These are phyloP conservation scores for Dictyophora rubrovolvata DNA, from an alignment of 768 basidiomycete species.

Conservation along the genomic window DNA sequence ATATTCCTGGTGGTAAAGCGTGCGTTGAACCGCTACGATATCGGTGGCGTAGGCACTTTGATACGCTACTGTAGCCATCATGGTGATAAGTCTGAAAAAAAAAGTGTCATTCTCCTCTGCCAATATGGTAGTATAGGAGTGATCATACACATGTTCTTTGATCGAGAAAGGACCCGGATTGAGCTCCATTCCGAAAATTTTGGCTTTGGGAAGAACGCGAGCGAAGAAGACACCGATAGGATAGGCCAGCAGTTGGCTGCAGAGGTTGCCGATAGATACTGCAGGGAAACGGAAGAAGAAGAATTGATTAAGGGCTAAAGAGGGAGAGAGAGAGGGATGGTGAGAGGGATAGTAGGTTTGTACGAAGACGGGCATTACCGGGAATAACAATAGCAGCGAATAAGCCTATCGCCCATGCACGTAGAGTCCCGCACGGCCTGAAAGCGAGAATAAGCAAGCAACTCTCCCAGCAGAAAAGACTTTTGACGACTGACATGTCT, in stretches of 20 bases:
- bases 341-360: neutral
- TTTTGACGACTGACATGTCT: slow-evolving; percentile 19
- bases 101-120: no score
- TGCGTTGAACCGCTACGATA: slow-evolving; percentile 18
- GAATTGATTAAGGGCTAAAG: slow-evolving; percentile 10
- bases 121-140: no score
- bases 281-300: slow-evolving; percentile 18
- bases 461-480: slow-evolving; percentile 8
- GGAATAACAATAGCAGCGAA: slow-evolving; percentile 11
- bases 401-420: slow-evolving; percentile 49
- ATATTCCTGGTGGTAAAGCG: slow-evolving; percentile 21
- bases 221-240: slow-evolving; percentile 17
- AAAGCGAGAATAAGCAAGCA: neutral
- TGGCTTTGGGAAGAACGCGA: slow-evolving; percentile 3
- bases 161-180: slow-evolving; percentile 24
- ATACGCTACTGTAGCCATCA: neutral
- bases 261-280: slow-evolving; percentile 21
- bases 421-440: slow-evolving; percentile 31
- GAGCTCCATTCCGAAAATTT: slow-evolving; percentile 21
- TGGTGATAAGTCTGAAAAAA: neutral
- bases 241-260: slow-evolving; percentile 24
- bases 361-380: neutral
- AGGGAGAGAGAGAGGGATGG: neutral
- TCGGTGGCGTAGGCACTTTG: slow-evolving; percentile 15
- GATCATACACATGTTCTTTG: slow-evolving; percentile 22